Evolutionary conservation across 805 yeast genomes (phyloP), one percentile per base, ranked within the genome.

Genomic region (Candida fluviatilis): DNA sequence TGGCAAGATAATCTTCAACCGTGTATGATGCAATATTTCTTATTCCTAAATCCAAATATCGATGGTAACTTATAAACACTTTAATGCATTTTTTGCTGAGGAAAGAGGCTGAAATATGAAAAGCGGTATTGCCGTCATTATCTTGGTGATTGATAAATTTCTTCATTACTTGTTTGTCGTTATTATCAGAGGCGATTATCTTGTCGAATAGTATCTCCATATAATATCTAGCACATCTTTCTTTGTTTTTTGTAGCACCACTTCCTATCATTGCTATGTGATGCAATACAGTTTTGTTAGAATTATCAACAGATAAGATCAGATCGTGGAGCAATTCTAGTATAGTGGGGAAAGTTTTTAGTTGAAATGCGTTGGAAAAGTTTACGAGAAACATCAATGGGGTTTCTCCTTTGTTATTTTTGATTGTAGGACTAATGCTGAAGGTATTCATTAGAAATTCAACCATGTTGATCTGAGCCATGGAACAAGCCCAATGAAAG

Each of bases 401-500:
- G 0, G 96, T 82, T 58, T 93, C 96, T 13, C 98, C 98, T 27
- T 75, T 75, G 46, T 76, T 76, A 59, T 91, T 95, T 31, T 93
- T 76, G 28, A 89, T 64, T 6, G 78, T 71, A 28, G 91, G 72
- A 43, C 76, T 74, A 1, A 95, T 81, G 11, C 87, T 85, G 21
- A 93, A 82, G 12, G 87, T 69, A 28, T 80, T 58, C 15, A 83
- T 48, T 19, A 84, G 54, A 19, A 78, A 64, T 45, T 78, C 76
- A 3, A 88, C 91, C 36, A 90, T 69, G 2, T 78, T 66, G 1
- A 82, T 62, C 41, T 87, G 78, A 0, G 95, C 98, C 57, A 93
- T 72, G 0, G 97, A 86, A 12, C 97, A 81, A 3, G 97, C 95
- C 95, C 98, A 86, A 60, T 93, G 99, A 40, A 93, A 70, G 0